A percentile compares a stretch with the other conserved stretches of the same genome.
These are phyloP conservation scores for Gymnopilus dilepis DNA, from an alignment of 768 basidiomycete genomes.

Conservation along the genomic window DNA sequence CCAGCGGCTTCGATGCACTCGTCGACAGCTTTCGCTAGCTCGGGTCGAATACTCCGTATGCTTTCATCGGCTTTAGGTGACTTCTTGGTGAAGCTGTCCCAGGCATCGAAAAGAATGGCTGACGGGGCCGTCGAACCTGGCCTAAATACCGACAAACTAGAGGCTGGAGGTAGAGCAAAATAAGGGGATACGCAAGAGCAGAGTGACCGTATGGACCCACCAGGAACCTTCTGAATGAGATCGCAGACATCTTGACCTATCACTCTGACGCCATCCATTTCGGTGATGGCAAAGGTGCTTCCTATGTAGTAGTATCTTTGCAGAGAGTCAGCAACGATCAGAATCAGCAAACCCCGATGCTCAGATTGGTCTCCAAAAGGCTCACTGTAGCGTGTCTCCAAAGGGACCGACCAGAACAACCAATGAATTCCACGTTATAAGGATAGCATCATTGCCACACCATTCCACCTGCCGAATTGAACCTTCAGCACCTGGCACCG, in stretches of 20 bases:
- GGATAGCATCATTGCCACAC: conserved; percentile 96
- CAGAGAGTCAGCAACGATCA: neutral
- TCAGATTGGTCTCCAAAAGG: neutral
- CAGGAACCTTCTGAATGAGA: conserved; percentile 92
- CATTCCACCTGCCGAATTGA: conserved; percentile 79
- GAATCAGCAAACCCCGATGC: neutral
- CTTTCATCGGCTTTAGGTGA: conserved; percentile 94
- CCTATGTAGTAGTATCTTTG: conserved; percentile 81
- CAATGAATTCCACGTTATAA: conserved; percentile 80
- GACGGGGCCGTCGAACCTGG: conserved; percentile 93
- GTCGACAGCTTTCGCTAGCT: conserved; percentile 85
- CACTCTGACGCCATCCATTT: conserved; percentile 90
- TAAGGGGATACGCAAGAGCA: neutral
- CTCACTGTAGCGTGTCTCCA: conserved; percentile 85
- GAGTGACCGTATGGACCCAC: conserved; percentile 40
- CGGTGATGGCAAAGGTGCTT: conserved; percentile 78
- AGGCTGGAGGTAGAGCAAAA: conserved; percentile 48
- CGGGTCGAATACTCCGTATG: conserved; percentile 85
- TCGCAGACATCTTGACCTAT: conserved; percentile 81
- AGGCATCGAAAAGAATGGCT: conserved; percentile 91
- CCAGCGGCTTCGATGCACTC: conserved; percentile 95
- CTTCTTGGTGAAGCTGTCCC: conserved; percentile 82
- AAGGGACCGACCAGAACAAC: conserved; percentile 91
- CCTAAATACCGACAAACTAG: conserved; percentile 82
- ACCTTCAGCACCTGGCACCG: conserved; percentile 58